Evolutionary conservation across 345 rosid species (phyloP).

Genomic region (Acer saccharum): DNA sequence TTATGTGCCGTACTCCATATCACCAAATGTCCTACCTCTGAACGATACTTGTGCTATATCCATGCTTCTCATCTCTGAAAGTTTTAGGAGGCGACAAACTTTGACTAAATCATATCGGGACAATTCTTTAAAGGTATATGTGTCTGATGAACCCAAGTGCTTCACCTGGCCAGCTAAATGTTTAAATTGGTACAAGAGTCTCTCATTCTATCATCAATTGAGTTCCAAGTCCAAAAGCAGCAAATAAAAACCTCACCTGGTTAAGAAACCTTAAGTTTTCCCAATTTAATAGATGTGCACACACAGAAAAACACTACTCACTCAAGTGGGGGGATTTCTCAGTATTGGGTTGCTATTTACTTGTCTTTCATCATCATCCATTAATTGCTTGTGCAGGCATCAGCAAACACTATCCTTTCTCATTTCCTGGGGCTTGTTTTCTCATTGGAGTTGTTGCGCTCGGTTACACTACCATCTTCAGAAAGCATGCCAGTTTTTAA

Average conservation of each 20-base stretch:
- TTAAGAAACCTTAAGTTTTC: neutral
- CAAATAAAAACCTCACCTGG: neutral
- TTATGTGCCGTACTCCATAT: neutral
- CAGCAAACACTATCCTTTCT: conserved; percentile 91
- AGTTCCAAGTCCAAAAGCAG: neutral
- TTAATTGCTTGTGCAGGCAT: conserved; percentile 64
- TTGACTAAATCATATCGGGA: neutral
- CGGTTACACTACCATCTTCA: conserved; percentile 74
- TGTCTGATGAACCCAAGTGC: neutral
- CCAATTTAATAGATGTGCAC: neutral
- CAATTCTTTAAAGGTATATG: neutral
- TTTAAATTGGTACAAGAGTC: neutral
- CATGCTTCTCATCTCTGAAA: neutral
- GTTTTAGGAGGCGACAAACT: neutral
- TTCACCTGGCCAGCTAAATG: neutral
- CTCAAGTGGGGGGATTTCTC: neutral
- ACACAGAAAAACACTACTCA: neutral
- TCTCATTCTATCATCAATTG: neutral
- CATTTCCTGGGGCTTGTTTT: conserved; percentile 89
- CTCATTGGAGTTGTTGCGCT: conserved; percentile 90
- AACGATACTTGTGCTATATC: neutral
- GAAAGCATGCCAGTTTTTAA: conserved; percentile 54
- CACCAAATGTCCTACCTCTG: neutral
- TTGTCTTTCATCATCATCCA: neutral
- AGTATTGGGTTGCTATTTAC: neutral